Base-by-base conservation (phyloP, 495 filamentous ascomycete genomes). In the Aspergillus hancockii region DNA sequence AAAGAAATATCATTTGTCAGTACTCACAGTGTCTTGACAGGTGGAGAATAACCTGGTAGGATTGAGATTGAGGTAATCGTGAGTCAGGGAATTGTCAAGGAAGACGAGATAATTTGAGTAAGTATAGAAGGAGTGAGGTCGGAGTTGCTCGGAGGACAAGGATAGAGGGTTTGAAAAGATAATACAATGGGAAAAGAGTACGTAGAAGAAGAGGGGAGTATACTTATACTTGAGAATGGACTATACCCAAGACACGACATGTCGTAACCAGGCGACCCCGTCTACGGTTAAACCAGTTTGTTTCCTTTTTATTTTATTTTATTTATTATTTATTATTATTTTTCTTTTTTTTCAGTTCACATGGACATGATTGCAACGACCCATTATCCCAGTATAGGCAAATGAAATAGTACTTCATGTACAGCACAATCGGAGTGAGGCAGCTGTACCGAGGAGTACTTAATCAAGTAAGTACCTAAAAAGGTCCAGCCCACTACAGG, bases 301-400 rank as follows among this genome's bases (percentile, higher is more conserved):
- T 41, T 41, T 14, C 16, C n/a, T 41, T 41, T 41, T 38, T 38
- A 55, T 45, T 34, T 36, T 36, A 19, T 32, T 58, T 59, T 40
- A 50, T 21, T 54, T 30, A 12, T 54, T 19, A 54, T 50, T 51
- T 45, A 28, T 52, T 41, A 41, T 62, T 54, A 51, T 59, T 65
- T 56, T 54, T 61, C 64, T 67, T 68, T 69, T 68, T 69, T 62
- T 67, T 14, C 56, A 56, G 69, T 61, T 67, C 71, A 73, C 68
- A 73, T 73, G 71, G 62, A 66, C 67, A 52, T 22, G 19, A 46
- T 52, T 55, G 54, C 49, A 60, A 55, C 38, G 57, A 52, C 46
- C 62, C 57, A 58, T 64, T 52, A 34, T 45, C 45, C 54, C 25
- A 12, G 41, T 22, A 22, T 47, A 47, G 43, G 43, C 43, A 47